phyloP scores from a whole-genome alignment of 345 rosid genomes.

The Noccaea caerulescens region DNA sequence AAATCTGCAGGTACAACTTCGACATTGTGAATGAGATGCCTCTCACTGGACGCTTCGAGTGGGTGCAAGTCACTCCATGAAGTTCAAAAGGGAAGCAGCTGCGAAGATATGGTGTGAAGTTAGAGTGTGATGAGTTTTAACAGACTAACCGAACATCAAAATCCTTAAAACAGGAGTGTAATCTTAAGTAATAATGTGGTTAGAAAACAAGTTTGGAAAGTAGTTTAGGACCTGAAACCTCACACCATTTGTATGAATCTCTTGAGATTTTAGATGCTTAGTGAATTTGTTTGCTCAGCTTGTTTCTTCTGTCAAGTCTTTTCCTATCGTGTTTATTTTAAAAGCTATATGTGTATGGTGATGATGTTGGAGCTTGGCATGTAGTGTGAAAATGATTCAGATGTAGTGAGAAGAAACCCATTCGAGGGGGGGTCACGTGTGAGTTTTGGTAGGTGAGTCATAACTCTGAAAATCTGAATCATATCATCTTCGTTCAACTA shows the following conservation, averaged over 20 bases:
- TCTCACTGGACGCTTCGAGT: slow-evolving; percentile 73
- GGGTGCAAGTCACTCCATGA: slow-evolving; percentile 69
- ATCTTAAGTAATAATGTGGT: slow-evolving; percentile 44
- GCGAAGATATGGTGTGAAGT: slow-evolving; percentile 32
- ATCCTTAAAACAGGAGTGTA: slow-evolving; percentile 26
- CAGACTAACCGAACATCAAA: slow-evolving; percentile 42
- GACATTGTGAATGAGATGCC: slow-evolving; percentile 74
- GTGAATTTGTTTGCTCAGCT: slow-evolving; percentile 16
- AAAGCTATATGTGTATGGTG: slow-evolving; percentile 17
- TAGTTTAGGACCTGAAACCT: slow-evolving; percentile 39
- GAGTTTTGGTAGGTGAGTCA: slow-evolving; percentile 19
- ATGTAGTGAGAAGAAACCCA: neutral
- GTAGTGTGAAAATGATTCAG: slow-evolving; percentile 27
- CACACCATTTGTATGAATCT: slow-evolving; percentile 41
- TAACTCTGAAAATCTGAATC: slow-evolving; percentile 27
- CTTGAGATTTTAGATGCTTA: slow-evolving; percentile 31
- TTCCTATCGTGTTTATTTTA: slow-evolving; percentile 28
- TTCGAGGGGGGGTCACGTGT: slow-evolving; percentile 31
- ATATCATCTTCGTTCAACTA: slow-evolving; percentile 31
- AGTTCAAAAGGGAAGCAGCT: slow-evolving; percentile 18
- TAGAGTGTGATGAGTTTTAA: slow-evolving; percentile 37
- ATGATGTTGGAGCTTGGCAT: slow-evolving; percentile 31
- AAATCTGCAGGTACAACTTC: slow-evolving; percentile 71
- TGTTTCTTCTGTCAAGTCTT: slow-evolving; percentile 25
- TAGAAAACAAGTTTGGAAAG: slow-evolving; percentile 35